Evolutionary conservation across 371 early-diverging fungal species (phyloP).

Genomic region (Mucor plumbeus): DNA sequence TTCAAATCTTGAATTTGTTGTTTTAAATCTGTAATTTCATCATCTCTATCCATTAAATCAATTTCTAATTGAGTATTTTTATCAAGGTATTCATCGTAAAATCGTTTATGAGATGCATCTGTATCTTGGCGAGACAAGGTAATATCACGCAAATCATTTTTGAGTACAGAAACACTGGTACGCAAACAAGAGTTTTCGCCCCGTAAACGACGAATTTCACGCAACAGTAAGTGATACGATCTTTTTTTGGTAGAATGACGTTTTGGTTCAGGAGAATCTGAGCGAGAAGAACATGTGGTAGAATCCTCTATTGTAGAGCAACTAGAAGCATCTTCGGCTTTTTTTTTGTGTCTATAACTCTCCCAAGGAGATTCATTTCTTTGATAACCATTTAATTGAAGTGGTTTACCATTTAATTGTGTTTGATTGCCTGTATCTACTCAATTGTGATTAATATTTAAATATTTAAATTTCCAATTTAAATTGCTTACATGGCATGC

Average conservation of each 20-base stretch:
- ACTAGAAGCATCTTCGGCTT: conserved; percentile 13
- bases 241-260: conserved; percentile 23
- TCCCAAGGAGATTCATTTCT: conserved; percentile 24
- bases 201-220: conserved; percentile 50
- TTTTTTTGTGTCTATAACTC: conserved; percentile 8
- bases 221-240: conserved; percentile 33
- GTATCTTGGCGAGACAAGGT: conserved; percentile 41
- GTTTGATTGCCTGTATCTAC: conserved; percentile 3
- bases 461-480: no score
- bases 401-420: background rate
- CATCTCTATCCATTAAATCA: conserved; percentile 36
- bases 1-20: conserved; percentile 34
- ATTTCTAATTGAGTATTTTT: conserved; percentile 35
- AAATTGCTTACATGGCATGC: conserved; percentile 21
- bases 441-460: background rate
- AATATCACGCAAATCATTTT: conserved; percentile 44
- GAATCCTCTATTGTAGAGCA: conserved; percentile 17
- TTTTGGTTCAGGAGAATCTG: conserved; percentile 23
- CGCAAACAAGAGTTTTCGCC: conserved; percentile 43
- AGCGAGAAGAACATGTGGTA: conserved; percentile 18
- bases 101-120: conserved; percentile 44
- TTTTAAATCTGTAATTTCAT: conserved; percentile 36
- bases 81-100: conserved; percentile 37
- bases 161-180: conserved; percentile 39
- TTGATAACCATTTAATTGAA: conserved; percentile 3